phyloP scores from a whole-genome alignment of 2,329 filamentous ascomycete genomes.

The Fusarium aywerte region DNA sequence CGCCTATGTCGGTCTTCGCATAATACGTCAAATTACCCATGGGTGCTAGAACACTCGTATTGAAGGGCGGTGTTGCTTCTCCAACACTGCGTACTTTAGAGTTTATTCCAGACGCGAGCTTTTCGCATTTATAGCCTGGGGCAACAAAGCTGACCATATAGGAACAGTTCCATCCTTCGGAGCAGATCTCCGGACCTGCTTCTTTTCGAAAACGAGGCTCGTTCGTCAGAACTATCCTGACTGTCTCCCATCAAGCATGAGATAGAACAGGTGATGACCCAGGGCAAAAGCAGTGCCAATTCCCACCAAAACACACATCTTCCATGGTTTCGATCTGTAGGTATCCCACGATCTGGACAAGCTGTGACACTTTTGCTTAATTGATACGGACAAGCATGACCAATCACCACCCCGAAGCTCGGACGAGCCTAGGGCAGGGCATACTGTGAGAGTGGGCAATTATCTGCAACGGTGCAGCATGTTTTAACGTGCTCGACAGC shows the following conservation, averaged over 20 bases:
- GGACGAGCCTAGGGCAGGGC: too few species aligned
- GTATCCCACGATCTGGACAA: neutral
- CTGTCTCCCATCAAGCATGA: neutral
- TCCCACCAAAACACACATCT: conserved; percentile 5
- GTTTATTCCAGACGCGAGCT: neutral
- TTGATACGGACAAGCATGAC: too few species aligned
- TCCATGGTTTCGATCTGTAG: neutral
- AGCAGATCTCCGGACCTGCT: neutral
- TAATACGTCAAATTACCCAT: neutral
- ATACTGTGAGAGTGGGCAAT: too few species aligned
- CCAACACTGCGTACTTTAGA: neutral
- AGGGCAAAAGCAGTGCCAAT: neutral
- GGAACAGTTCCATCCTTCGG: neutral
- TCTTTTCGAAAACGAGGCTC: neutral
- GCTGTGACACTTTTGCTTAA: neutral
- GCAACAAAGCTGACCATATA: neutral
- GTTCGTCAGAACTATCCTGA: neutral
- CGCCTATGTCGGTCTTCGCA: neutral
- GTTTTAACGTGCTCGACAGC: too few species aligned
- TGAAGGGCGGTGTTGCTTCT: neutral
- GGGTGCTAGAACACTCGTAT: neutral
- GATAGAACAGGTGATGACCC: conserved; percentile 18
- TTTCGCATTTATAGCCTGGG: conserved; percentile 11
- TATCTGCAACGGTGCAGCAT: too few species aligned
- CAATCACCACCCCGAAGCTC: neutral